phyloP scores from a whole-genome alignment of 1,139 yeast species.

The Candida frijolesensis region DNA sequence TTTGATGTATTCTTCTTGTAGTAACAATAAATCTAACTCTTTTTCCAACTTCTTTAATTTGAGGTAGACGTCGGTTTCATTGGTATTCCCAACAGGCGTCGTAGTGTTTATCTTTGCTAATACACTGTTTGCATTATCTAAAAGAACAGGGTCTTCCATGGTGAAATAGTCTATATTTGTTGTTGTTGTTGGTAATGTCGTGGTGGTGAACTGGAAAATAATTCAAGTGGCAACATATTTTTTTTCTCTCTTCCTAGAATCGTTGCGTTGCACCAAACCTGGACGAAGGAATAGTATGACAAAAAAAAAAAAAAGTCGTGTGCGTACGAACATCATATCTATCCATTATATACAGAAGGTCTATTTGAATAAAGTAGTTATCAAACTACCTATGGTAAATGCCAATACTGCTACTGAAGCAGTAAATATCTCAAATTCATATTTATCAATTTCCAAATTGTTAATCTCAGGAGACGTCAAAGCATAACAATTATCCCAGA shows the following conservation, averaged over 20 bases:
- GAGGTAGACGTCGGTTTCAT: slow-evolving; percentile 65
- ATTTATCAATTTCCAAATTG: slow-evolving; percentile 24
- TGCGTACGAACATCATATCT: background rate
- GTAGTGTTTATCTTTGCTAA: slow-evolving; percentile 10
- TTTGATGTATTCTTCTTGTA: slow-evolving; percentile 95
- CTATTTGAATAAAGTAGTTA: slow-evolving; percentile 18
- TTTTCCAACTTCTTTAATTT: slow-evolving; percentile 85
- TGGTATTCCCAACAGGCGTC: background rate
- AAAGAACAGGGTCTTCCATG: slow-evolving; percentile 27
- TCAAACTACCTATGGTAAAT: slow-evolving; percentile 25
- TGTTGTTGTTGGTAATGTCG: background rate
- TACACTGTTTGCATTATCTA: slow-evolving; percentile 17
- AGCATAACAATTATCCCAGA: slow-evolving; percentile 20
- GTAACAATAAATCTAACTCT: slow-evolving; percentile 76
- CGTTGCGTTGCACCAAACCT: background rate
- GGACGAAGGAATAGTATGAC: background rate
- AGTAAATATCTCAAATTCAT: slow-evolving; percentile 26
- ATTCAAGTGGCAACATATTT: slow-evolving; percentile 11
- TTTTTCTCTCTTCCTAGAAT: slow-evolving; percentile 1
- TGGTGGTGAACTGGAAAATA: slow-evolving; percentile 5
- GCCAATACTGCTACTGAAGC: slow-evolving; percentile 22
- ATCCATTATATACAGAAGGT: slow-evolving; percentile 4
- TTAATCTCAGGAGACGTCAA: slow-evolving; percentile 22
- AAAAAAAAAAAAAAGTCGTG: background rate
- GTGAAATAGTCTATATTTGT: background rate